Percentiles rank a stretch among this genome's conserved stretches.
These are phyloP conservation scores for Onygenales sp. DNA, from an alignment of 2,329 filamentous ascomycete genomes.

Conservation along the genomic window DNA sequence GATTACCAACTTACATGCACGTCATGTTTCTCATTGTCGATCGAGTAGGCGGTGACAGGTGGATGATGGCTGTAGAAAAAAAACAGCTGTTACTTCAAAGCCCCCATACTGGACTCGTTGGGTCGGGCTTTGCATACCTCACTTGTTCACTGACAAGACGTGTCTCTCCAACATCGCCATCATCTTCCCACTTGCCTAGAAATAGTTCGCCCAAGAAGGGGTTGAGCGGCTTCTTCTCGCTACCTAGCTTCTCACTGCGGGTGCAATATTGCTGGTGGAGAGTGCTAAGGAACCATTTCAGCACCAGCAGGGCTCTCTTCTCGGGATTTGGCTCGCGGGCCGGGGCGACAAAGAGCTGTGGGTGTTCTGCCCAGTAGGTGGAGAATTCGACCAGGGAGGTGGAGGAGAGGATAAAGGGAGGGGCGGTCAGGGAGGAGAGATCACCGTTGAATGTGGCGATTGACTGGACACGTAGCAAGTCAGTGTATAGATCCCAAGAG, in stretches of 20 bases:
- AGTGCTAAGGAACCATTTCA: slow-evolving; percentile 93
- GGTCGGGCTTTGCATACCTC: slow-evolving; percentile 36
- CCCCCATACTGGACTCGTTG: too few relatives aligned
- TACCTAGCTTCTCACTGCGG: slow-evolving; percentile 70
- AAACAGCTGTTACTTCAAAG: neutral
- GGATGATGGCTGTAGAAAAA: slow-evolving; percentile 64
- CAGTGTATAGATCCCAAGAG: neutral
- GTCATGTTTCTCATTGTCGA: slow-evolving; percentile 76
- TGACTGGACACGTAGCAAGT: slow-evolving; percentile 34
- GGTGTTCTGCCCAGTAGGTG: slow-evolving; percentile 74
- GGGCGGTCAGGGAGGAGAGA: slow-evolving; percentile 68
- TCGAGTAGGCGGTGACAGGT: slow-evolving; percentile 87
- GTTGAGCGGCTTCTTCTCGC: slow-evolving; percentile 96
- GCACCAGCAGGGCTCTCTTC: slow-evolving; percentile 75
- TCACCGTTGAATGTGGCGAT: slow-evolving; percentile 77
- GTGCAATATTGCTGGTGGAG: slow-evolving; percentile 75
- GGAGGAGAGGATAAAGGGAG: slow-evolving; percentile 71
- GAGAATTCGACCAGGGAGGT: slow-evolving; percentile 74
- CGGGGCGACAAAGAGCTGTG: slow-evolving; percentile 68
- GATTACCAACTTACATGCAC: slow-evolving; percentile 41
- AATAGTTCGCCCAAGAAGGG: slow-evolving; percentile 94
- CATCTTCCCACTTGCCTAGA: slow-evolving; percentile 79
- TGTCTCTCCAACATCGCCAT: slow-evolving; percentile 60
- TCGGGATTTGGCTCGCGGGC: slow-evolving; percentile 68
- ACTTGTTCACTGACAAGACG: slow-evolving; percentile 90